Evolutionary conservation across 2,329 filamentous ascomycete species (phyloP), one percentile per base, ranked within the genome.

Genomic region (Aurifilum marmelostoma): DNA sequence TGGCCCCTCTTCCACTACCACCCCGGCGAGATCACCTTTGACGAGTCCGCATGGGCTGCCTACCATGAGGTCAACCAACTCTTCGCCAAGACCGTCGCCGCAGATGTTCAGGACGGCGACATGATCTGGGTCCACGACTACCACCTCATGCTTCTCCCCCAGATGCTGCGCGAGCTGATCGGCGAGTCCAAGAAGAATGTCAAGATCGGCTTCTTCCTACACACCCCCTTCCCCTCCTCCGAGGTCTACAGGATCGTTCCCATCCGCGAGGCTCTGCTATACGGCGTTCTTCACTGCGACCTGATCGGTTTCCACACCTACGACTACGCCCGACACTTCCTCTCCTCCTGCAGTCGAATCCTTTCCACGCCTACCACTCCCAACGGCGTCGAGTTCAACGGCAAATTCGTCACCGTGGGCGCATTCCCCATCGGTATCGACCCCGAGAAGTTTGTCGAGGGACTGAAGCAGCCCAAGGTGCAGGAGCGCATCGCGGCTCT

Each of bases 1-100:
- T 99, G 96, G 96, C 96, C 96, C 2, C 89, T 99, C 52, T 97
- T 99, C 84, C 96, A 98, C 83, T 98, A 98, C 82, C 96, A 99
- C 80, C 95, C 96, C 64, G 95, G 95, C 78, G 95, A 98, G 84
- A 97, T 98, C 75, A 97, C 94, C 59, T 98, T 98, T 79, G 94
- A 98, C 82, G 95, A 98, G 82, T 91, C 91, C 56, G 92, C 94
- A 4, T 99, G 96, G 96, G 87, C 90, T 32, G 95, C 94, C 65
- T 98, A 98, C 83, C 90, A 90, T 76, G 92, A 97, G 77, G 95
- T 97, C 73, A 99, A 98, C 81, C 89, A 91, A 62, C 86, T 97
- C 9, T 99, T 98, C 76, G 95, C 96, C 69, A 91, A 95, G 82
- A 90, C 92, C 18, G 91, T 99, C 73, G 89, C 92, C 67, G 90